Conservation (phyloP, 805 yeast genomes). For the Pichia rugopelliculosa region DNA sequence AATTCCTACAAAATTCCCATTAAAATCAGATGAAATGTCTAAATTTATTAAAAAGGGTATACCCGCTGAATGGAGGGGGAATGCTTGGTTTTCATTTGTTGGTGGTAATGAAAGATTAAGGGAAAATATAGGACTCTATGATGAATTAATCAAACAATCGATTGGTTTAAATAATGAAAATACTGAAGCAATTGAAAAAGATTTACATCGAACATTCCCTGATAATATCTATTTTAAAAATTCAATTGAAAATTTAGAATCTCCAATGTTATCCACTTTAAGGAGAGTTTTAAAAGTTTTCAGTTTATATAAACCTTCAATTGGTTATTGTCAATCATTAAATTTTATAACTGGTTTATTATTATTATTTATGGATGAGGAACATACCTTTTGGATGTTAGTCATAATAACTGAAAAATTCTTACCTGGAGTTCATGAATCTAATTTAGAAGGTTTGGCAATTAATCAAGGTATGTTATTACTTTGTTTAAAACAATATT, state of each 20-base stretch:
- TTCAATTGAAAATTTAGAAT: constrained; percentile 37
- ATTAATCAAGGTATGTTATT: constrained; percentile 91
- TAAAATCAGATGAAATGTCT: constrained; percentile 69
- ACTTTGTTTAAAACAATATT: constrained; percentile 75
- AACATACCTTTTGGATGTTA: constrained; percentile 95
- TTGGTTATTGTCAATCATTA: constrained; percentile 94
- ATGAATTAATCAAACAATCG: constrained; percentile 55
- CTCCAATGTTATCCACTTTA: constrained; percentile 59
- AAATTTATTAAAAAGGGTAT: constrained; percentile 84
- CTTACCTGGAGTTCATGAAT: constrained; percentile 86
- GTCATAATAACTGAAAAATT: constrained; percentile 81
- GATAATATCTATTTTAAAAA: constrained; percentile 76
- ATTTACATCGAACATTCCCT: constrained; percentile 89
- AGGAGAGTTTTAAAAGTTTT: constrained; percentile 80
- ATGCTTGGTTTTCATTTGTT: constrained; percentile 94
- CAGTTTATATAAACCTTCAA: constrained; percentile 76
- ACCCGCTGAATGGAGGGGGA: constrained; percentile 96
- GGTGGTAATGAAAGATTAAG: constrained; percentile 59
- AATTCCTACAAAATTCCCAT: constrained; percentile 62
- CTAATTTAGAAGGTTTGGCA: constrained; percentile 87
- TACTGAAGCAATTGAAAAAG: constrained; percentile 90
- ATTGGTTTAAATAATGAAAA: constrained; percentile 47
- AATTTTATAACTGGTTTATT: constrained; percentile 87
- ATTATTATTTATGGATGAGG: constrained; percentile 82
- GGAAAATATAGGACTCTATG: constrained; percentile 69